phyloP scores from a whole-genome alignment of 2,329 filamentous ascomycete genomes.

The Phialocephala sp. region DNA sequence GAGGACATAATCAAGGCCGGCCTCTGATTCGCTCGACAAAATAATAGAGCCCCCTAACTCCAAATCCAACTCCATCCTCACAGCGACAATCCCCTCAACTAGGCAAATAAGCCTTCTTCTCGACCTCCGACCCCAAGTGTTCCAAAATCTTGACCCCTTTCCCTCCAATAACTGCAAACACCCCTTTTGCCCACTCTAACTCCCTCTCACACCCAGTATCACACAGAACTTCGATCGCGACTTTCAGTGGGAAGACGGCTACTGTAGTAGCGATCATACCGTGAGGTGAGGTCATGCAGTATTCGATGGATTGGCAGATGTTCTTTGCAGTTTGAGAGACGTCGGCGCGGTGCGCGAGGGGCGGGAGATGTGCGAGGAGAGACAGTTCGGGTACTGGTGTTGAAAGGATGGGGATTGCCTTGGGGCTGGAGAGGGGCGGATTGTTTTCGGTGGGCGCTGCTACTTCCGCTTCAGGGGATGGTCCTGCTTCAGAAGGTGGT shows the following conservation, averaged over 20 bases:
- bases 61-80: neutral
- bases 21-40: neutral
- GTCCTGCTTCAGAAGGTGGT: neutral
- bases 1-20: too few relatives aligned
- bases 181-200: slow-evolving; percentile 31
- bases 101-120: slow-evolving; percentile 13
- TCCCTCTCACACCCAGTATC: slow-evolving; percentile 23
- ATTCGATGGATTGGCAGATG: slow-evolving; percentile 46
- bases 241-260: slow-evolving; percentile 36
- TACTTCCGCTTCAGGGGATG: neutral
- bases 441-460: neutral
- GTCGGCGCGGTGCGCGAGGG: slow-evolving; percentile 38
- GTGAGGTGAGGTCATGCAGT: slow-evolving; percentile 39
- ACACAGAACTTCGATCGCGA: slow-evolving; percentile 36
- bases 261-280: slow-evolving; percentile 26
- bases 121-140: slow-evolving; percentile 10
- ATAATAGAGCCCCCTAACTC: neutral
- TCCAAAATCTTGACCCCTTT: slow-evolving; percentile 22
- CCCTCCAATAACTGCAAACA: slow-evolving; percentile 25
- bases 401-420: neutral
- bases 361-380: slow-evolving; percentile 26
- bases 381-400: neutral
- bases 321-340: slow-evolving; percentile 39
- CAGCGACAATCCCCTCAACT: neutral
- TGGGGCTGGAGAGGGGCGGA: neutral